Evolutionary conservation across 164 flowering plant species (phyloP), one percentile per base, ranked within the genome.

Genomic region (Pachysandra terminalis): DNA sequence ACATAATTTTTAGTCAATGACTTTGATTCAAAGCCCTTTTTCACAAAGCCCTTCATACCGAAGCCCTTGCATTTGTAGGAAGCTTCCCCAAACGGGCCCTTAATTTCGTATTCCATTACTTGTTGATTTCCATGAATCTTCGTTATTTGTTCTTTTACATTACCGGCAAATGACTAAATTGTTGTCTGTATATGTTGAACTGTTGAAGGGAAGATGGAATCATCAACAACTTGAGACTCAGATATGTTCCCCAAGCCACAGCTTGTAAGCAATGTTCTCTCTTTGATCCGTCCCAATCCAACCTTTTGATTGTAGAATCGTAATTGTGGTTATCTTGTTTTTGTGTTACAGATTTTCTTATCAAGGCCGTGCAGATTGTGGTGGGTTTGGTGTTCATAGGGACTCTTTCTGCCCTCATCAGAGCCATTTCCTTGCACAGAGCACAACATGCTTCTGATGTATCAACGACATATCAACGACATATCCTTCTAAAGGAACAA

Each of bases 251-350:
- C 35, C 62, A 75, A 16, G 76, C 82, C 25, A 69, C 80, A 64
- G 90, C 95, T 54, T 81, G 98, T 93, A 78, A 89, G 96, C 35
- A 40, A 17, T n/a, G 5, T 16, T 8, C 9, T 32, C 51, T 54
- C 17, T 54, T 15, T 61, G 57, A 28, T n/a, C 22, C 3, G 59
- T 26, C 59, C 12, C 27, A 59, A 27, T 19, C 25, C 25, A 25
- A n/a, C 9, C 48, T 51, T 8, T 15, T 66, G 17, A 27, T n/a
- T 62, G 5, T n/a, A 54, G 5, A 22, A 19, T 14, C 2, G 41
- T 9, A 7, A 40, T n/a, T 25, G 5, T 73, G 21, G n/a, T 28
- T 40, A 8, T 68, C 16, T 60, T 72, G 19, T 68, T 21, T 15
- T 61, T 74, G 21, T 75, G 67, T 69, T 70, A 27, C 87, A 94